Evolutionary conservation across 2,329 filamentous ascomycete genomes (phyloP).

Genomic region (Fusarium musae): DNA sequence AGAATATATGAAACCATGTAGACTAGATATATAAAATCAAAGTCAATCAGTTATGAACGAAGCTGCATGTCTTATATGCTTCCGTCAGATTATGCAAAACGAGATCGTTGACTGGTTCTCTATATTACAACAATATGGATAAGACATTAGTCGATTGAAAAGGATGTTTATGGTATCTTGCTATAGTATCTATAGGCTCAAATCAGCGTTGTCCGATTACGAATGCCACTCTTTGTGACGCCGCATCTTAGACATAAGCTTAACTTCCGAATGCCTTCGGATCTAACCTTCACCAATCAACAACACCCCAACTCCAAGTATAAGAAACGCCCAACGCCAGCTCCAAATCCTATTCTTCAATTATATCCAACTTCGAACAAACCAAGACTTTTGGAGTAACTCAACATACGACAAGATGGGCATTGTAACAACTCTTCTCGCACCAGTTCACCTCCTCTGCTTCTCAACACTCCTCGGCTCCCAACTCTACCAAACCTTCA

Average conservation of each 20-base stretch:
- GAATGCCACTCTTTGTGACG: not conserved
- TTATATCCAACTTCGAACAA: rapidly evolving
- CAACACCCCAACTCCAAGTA: not conserved
- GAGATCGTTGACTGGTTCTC: not conserved
- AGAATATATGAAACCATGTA: too few relatives aligned
- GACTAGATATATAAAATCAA: too few relatives aligned
- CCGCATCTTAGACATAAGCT: not conserved
- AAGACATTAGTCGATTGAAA: not conserved
- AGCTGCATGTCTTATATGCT: too few relatives aligned
- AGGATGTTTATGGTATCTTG: not conserved
- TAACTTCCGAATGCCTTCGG: slow-evolving; percentile 42
- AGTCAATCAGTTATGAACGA: not conserved
- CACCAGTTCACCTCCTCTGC: slow-evolving; percentile 52
- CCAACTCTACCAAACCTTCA: slow-evolving; percentile 54
- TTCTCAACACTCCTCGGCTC: slow-evolving; percentile 55
- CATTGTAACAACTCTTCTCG: slow-evolving; percentile 38
- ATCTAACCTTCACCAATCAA: slow-evolving; percentile 22
- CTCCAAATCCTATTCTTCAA: not conserved
- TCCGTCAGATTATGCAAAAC: rapidly evolving
- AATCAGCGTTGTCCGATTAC: not conserved
- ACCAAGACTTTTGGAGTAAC: not conserved
- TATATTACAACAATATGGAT: not conserved
- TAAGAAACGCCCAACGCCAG: slow-evolving; percentile 5
- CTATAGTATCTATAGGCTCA: rapidly evolving
- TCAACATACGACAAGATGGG: slow-evolving; percentile 20